phyloP scores from a whole-genome alignment of 148 eudicot species.

The Fagopyrum homotropicum region DNA sequence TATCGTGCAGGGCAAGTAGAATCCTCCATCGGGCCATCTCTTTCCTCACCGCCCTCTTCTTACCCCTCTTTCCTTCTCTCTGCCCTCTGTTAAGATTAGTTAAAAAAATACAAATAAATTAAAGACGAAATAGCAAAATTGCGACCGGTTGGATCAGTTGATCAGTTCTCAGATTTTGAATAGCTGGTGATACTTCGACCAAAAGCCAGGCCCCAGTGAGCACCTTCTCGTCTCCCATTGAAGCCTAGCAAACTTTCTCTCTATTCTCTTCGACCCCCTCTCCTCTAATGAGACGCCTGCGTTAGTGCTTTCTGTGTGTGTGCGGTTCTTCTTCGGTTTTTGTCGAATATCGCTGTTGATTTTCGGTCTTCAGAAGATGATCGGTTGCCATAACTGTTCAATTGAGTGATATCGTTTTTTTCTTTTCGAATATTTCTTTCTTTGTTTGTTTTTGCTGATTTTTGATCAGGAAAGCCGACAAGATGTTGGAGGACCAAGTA shows the following conservation, averaged over 20 bases:
- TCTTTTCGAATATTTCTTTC: background rate
- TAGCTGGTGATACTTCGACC: background rate
- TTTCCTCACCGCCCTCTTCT: background rate
- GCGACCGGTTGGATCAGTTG: constrained; percentile 5
- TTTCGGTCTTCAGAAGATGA: background rate
- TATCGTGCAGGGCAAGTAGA: constrained; percentile 14
- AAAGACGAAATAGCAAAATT: background rate
- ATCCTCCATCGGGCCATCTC: background rate
- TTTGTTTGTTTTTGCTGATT: background rate
- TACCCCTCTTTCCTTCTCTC: background rate
- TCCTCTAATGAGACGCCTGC: background rate
- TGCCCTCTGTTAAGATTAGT: background rate
- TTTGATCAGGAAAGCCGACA: constrained; percentile 9
- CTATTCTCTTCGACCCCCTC: background rate
- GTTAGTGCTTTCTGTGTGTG: background rate
- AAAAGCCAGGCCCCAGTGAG: background rate
- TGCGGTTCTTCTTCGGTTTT: background rate
- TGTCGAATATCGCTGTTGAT: background rate
- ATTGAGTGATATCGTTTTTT: background rate
- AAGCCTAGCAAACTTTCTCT: constrained; percentile 2
- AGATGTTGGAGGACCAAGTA: constrained; percentile 98
- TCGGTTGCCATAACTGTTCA: background rate
- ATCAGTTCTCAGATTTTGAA: background rate
- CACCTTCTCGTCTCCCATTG: constrained; percentile 8
- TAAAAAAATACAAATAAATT: background rate